Base-by-base conservation (phyloP, 306 rosid genomes). In the Cucurbita ficifolia region DNA sequence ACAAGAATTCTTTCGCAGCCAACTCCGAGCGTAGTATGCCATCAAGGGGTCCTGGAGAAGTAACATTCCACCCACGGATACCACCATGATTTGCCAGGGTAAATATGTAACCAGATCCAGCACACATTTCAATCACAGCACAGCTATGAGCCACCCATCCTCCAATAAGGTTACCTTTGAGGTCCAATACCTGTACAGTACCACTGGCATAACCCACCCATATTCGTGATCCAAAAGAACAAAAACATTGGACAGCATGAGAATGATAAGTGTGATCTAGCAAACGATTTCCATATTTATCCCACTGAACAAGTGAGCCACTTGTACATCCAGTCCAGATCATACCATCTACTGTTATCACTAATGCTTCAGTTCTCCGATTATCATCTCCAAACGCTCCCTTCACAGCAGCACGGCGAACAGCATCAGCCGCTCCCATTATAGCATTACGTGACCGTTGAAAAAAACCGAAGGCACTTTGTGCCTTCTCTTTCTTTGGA, bases 371-470 rank as follows among this genome's bases (percentile, higher is more conserved):
- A 33, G 88, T 90, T 84, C 94, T 88, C 69, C 90, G 83, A 80
- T 84, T 87, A 79, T 93, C 98, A 79, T 93, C 98, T 72, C 97
- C 98, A 80, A 87, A 86, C 77, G 84, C 80, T 40, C 98, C 97
- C 86, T 88, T 90, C 39, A 80, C 92, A 68, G 98, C 94, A 80
- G 81, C 97, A 63, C 98, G 92, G 42, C 98, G 96, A 70, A 93
- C 96, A 83, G 96, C 97, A 88, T 88, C 98, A 36, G 98, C 96
- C 22, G 98, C 97, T 35, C 98, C 98, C 83, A 93, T 84, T 80
- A 93, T 79, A 72, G 89, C 97, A 82, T 90, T 93, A 35, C 98
- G 89, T 76, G 98, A 94, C 52, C 98, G 97, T 83, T 94, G 97
- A 76, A 94, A 85, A 85, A 94, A 94, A 45, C 98, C 97, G 79